Base-by-base conservation (phyloP, 306 rosid genomes). In the Mimosa bimucronata region DNA sequence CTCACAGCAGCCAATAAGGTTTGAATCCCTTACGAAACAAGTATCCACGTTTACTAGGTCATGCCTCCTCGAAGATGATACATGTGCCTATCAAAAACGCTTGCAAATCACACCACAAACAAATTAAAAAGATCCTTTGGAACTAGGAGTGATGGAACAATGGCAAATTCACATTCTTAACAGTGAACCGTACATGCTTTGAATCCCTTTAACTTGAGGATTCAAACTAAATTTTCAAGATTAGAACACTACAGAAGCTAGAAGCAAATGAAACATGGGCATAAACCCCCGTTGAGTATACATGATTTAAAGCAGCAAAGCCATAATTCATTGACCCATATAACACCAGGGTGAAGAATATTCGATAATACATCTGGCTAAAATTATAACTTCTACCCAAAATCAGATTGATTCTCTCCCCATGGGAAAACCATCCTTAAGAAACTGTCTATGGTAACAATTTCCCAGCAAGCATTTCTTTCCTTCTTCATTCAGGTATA, bases 291-390 rank as follows among this genome's bases (percentile, higher is more conserved):
- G 29, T 4, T 26, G 41, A 7, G 40, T 38, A 28, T 21, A 38
- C 15, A 68, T 72, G 76, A 71, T 79, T 50, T 71, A 77, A 66
- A n/a, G 58, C 75, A 79, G 29, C 67, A 68, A 71, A 10, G 61
- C 81, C 69, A 66, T 31, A 74, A 73, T 61, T 77, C 89, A 65
- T 62, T 14, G 69, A 52, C 75, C 79, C 73, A 76, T 66, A 31
- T 58, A 66, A 81, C 66, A 41, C 61, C 61, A 67, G 25, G 48
- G 76, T 79, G 52, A 65, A 79, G 6, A 69, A 73, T 82, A 77
- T 71, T n/a, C n/a, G 23, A 71, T 48, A 77, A 67, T 77, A 86
- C 85, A 83, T 60, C 11, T 55, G 78, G 71, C 41, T 79, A 60
- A 73, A 76, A 64, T 25, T 70, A 71, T 31, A 62, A 60, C 61